These are phyloP conservation scores for Sarocladium brachiariae DNA, from an alignment of 2,329 filamentous ascomycete species.

Conservation along the genomic window DNA sequence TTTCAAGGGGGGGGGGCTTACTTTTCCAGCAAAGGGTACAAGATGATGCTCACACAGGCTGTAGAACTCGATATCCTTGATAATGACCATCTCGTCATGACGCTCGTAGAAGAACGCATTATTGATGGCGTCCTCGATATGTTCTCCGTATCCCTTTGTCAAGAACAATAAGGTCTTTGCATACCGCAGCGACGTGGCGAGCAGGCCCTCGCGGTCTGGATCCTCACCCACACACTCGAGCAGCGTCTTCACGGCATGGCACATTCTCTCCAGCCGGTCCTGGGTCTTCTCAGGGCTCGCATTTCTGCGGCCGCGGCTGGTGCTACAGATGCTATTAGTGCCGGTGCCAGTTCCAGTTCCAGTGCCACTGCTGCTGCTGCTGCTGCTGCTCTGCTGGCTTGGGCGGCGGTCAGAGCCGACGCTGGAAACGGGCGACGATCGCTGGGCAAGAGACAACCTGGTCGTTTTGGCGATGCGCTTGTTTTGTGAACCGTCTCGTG, in stretches of 20 bases:
- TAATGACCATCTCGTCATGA: constrained; percentile 94
- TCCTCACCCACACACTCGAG: constrained; percentile 66
- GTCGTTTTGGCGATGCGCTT: background rate
- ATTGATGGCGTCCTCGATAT: constrained; percentile 86
- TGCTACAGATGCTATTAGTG: constrained; percentile 90
- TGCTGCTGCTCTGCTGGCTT: constrained; percentile 31
- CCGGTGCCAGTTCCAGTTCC: constrained; percentile 98
- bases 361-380: constrained; percentile 59
- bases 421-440: background rate
- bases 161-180: constrained; percentile 94
- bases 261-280: constrained; percentile 49
- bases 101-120: constrained; percentile 92
- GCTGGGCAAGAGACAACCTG: background rate
- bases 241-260: constrained; percentile 56
- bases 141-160: constrained; percentile 95
- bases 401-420: background rate
- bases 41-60: constrained; percentile 95
- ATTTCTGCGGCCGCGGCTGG: constrained; percentile 58
- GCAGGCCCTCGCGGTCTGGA: constrained; percentile 56
- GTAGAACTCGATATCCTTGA: constrained; percentile 84
- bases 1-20: constrained; percentile 41
- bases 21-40: constrained; percentile 93
- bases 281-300: constrained; percentile 40
- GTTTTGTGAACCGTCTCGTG: background rate
- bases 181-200: constrained; percentile 76